A percentile compares a stretch with the other conserved stretches of the same genome.
Conservation (phyloP, 2,329 filamentous ascomycete genomes). For the Colletotrichum lindemuthianum region DNA sequence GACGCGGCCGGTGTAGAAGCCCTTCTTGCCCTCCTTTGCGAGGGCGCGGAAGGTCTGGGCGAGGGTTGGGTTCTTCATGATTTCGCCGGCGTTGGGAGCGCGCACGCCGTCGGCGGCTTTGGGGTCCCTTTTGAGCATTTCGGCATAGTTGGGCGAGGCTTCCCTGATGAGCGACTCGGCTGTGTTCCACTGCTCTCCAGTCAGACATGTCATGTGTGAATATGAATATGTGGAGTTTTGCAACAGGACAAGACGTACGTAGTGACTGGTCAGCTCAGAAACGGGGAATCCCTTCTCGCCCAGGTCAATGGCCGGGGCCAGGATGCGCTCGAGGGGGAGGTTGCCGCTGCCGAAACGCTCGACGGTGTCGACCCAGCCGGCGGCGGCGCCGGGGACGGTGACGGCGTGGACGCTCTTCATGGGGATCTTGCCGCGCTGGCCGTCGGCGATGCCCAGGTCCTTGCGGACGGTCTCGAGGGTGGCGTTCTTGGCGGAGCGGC, state of each 20-base stretch:
- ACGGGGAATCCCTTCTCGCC: constrained; percentile 92
- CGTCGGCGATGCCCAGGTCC: constrained; percentile 73
- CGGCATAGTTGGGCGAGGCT: constrained; percentile 86
- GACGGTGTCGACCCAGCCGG: constrained; percentile 91
- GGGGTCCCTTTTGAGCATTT: constrained; percentile 86
- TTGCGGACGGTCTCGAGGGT: constrained; percentile 76
- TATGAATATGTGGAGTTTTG: background rate
- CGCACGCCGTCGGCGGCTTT: constrained; percentile 74
- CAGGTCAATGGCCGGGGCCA: constrained; percentile 84
- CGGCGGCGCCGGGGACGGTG: constrained; percentile 89
- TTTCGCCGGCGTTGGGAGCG: constrained; percentile 81
- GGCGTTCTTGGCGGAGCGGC: constrained; percentile 77
- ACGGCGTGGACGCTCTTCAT: constrained; percentile 81
- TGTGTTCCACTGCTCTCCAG: constrained; percentile 70
- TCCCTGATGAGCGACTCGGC: constrained; percentile 71
- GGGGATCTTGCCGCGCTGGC: constrained; percentile 70
- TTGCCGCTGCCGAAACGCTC: constrained; percentile 91
- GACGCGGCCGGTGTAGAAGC: constrained; percentile 89
- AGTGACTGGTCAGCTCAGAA: constrained; percentile 77
- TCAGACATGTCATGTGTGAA: background rate
- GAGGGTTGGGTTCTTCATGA: constrained; percentile 86
- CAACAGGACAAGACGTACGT: constrained; percentile 61
- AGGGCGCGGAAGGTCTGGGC: constrained; percentile 84
- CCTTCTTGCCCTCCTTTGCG: constrained; percentile 83
- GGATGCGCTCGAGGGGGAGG: constrained; percentile 77